Base-by-base conservation (phyloP, 176 grass and related monocot species). In the Carex pumila region DNA sequence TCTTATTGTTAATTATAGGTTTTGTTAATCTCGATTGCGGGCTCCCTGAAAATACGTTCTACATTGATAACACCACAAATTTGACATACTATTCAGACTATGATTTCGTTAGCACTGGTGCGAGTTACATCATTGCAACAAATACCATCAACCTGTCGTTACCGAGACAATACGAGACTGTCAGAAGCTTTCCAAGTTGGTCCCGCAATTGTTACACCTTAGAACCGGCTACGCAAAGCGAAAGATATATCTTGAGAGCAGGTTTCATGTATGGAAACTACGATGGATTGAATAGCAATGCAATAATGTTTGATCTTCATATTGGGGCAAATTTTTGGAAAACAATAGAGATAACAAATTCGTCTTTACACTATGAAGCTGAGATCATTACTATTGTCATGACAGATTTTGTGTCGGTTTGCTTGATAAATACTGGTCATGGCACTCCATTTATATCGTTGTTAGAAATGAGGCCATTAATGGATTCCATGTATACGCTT, bases 401-500 rank as follows among this genome's bases (percentile, higher is more conserved):
- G 6, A 55, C 65, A 1, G 49, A 87, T 39, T 61, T 39, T 3
- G 5, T 76, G n/a, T 85, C 77, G 0, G 73, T 90, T 81, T 90
- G 88, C 19, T 43, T 90, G 31, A 45, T 81, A 18, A 72, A 84
- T 17, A 90, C 58, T 7, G 56, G 62, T 6, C n/a, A 2, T 2
- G 84, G 79, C 18, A 83, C 30, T 54, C 84, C 88, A 1, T 86
- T 89, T 29, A 83, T 89, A 56, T 89, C 88, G 10, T 77, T 58
- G 10, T 47, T 89, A n/a, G 88, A 89, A 63, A 32, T 86, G 79
- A 86, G 88, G 58, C 88, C 29, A 5, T 15, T 89, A 3, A 68
- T 83, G 32, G 55, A 19, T 2, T 63, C 37, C 50, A 7, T 87
- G 15, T 87, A 90, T 65, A 25, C 36, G 7, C 29, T 64, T 7